Evolutionary conservation across 257 asterid genomes (phyloP).

Genomic region (Mentha longifolia): DNA sequence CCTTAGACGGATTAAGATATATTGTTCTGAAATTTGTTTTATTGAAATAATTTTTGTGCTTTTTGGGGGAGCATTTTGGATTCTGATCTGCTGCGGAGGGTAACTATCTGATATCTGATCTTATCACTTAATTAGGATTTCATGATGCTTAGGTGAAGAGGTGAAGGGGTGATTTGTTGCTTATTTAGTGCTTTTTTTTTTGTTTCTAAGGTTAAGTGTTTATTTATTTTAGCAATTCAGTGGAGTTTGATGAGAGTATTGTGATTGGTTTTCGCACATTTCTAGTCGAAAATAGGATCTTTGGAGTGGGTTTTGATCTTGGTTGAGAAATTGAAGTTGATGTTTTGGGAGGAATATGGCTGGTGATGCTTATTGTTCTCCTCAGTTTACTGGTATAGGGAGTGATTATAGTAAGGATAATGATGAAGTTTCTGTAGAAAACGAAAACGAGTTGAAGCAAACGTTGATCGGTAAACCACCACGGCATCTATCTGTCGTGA

Average conservation of each 20-base stretch:
- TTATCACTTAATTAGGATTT: slow-evolving; percentile 22
- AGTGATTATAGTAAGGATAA: slow-evolving; percentile 46
- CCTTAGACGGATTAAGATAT: not conserved
- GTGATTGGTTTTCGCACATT: not conserved
- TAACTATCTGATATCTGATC: slow-evolving; percentile 8
- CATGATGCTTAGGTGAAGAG: slow-evolving; percentile 24
- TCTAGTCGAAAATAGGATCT: slow-evolving; percentile 1
- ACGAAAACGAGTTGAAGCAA: slow-evolving; percentile 46
- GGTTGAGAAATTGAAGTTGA: slow-evolving; percentile 31
- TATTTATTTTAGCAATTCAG: not conserved
- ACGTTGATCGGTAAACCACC: slow-evolving; percentile 51
- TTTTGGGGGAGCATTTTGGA: not conserved
- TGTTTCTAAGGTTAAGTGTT: not conserved
- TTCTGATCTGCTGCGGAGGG: slow-evolving; percentile 40
- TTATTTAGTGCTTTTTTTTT: not conserved
- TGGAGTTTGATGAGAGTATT: slow-evolving; percentile 16
- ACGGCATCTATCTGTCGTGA: slow-evolving; percentile 51
- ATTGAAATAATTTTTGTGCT: not conserved
- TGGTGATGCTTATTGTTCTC: slow-evolving; percentile 25
- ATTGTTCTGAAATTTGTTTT: not conserved
- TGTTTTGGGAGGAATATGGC: slow-evolving; percentile 65
- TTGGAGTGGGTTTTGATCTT: slow-evolving; percentile 30
- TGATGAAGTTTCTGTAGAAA: slow-evolving; percentile 41
- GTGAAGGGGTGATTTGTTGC: slow-evolving; percentile 10
- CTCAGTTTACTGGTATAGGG: slow-evolving; percentile 36